phyloP scores from a whole-genome alignment of 108 stramenopile genomes.

The Schizochytrium sp. region DNA sequence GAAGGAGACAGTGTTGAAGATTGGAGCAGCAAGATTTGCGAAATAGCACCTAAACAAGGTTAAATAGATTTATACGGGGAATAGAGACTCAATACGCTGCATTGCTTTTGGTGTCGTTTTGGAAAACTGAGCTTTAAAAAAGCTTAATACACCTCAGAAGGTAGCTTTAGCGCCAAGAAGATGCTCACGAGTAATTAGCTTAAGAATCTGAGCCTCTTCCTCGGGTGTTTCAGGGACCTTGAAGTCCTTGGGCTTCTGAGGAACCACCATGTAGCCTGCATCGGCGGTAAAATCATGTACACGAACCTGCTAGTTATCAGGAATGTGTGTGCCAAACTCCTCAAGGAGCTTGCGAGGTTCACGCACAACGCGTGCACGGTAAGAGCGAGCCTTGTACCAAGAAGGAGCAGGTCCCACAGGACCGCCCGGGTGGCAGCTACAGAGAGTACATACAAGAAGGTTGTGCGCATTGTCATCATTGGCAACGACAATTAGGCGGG shows the following conservation, averaged over 20 bases:
- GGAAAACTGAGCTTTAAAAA: too few relatives aligned
- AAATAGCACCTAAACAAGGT: too few relatives aligned
- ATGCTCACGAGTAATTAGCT: conserved; percentile 74
- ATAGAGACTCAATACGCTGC: too few relatives aligned
- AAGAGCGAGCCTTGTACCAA: conserved; percentile 81
- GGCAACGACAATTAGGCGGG: conserved; percentile 74
- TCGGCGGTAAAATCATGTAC: conserved; percentile 84
- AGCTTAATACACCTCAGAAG: neutral
- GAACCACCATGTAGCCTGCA: conserved; percentile 79
- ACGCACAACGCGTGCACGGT: conserved; percentile 78
- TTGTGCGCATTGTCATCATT: conserved; percentile 77
- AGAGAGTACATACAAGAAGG: conserved; percentile 79
- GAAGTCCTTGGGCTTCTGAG: conserved; percentile 73
- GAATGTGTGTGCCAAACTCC: conserved; percentile 73
- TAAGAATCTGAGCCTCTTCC: conserved; percentile 72
- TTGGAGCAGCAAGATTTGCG: too few relatives aligned
- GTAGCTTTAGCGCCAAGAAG: conserved; percentile 74
- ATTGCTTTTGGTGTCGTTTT: too few relatives aligned
- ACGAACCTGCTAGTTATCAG: conserved; percentile 62
- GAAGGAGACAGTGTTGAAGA: too few relatives aligned
- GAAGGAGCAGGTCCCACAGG: conserved; percentile 77
- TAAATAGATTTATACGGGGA: too few relatives aligned
- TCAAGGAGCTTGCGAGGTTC: conserved; percentile 76
- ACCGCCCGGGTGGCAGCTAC: conserved; percentile 78
- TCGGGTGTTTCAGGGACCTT: conserved; percentile 64